phyloP scores from a whole-genome alignment of 2,329 filamentous ascomycete species.

The Colletotrichum musicola region DNA sequence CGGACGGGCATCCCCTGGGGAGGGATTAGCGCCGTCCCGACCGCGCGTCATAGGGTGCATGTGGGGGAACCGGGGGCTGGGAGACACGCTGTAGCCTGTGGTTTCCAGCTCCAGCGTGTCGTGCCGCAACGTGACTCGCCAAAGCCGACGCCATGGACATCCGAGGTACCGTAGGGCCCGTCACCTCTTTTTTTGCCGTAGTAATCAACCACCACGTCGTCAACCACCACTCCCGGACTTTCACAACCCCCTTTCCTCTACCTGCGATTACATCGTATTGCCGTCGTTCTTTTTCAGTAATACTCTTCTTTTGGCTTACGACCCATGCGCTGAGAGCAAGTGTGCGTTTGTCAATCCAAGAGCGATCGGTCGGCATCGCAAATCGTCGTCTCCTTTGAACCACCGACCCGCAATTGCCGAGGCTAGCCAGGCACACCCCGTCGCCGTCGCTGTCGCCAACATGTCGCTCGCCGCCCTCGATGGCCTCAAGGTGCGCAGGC shows the following conservation, averaged over 20 bases:
- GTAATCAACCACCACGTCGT: conserved; percentile 16
- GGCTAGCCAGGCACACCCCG: conserved; percentile 28
- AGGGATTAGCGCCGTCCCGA: conserved; percentile 25
- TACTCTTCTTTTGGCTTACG: background rate
- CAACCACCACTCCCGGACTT: conserved; percentile 11
- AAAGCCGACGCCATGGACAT: conserved; percentile 35
- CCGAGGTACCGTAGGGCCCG: conserved; percentile 28
- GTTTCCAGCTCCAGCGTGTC: conserved; percentile 4
- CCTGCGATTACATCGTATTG: background rate
- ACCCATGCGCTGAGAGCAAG: conserved; percentile 29
- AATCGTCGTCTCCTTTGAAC: background rate
- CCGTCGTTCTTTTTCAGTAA: conserved; percentile 12
- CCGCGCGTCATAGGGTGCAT: conserved; percentile 36
- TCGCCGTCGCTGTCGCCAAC: conserved; percentile 4
- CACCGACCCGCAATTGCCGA: conserved; percentile 30
- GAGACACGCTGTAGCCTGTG: background rate
- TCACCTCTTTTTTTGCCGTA: conserved; percentile 10
- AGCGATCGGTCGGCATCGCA: conserved; percentile 24
- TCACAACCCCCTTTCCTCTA: conserved; percentile 3
- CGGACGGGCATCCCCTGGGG: conserved; percentile 27
- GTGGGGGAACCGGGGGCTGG: conserved; percentile 36
- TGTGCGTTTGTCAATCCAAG: background rate
- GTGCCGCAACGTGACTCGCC: conserved; percentile 33
- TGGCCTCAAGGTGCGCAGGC: conserved; percentile 33
- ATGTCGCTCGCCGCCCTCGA: conserved; percentile 39